A percentile compares a stretch with the other conserved stretches of the same genome.
Conservation (phyloP, 306 rosid species). For the Cyclanthera cordifolia region DNA sequence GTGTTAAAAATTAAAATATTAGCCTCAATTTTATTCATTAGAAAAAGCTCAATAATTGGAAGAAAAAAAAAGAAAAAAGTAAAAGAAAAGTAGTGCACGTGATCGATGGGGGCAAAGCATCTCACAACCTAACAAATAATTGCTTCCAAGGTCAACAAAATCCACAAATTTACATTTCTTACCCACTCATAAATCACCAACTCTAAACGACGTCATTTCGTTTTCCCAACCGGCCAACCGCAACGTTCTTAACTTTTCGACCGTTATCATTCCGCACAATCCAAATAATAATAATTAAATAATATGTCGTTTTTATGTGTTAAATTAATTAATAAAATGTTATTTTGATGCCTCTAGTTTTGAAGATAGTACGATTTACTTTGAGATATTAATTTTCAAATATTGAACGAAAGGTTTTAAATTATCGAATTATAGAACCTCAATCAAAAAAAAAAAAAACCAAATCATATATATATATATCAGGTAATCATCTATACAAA, state of each 20-base stretch:
- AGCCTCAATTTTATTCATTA: not conserved
- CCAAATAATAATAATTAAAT: not conserved
- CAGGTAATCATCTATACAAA: too few species aligned
- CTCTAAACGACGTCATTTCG: not conserved
- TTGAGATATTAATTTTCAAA: too few species aligned
- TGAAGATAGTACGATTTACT: too few species aligned
- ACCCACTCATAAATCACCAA: not conserved
- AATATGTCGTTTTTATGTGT: too few species aligned
- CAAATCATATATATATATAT: too few species aligned
- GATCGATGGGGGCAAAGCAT: conserved; percentile 1
- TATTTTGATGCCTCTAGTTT: too few species aligned
- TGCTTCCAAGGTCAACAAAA: conserved; percentile 6
- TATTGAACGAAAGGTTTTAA: too few species aligned
- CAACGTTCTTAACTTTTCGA: not conserved
- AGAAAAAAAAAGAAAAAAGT: not conserved
- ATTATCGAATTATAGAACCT: too few species aligned
- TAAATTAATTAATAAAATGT: too few species aligned
- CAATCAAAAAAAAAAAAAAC: too few species aligned
- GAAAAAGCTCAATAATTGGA: not conserved
- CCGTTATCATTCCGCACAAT: not conserved
- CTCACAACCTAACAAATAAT: conserved; percentile 13
- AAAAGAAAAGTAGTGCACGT: not conserved
- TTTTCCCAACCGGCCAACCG: not conserved
- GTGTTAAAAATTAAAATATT: not conserved
- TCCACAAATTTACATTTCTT: not conserved